A percentile compares a stretch with the other conserved stretches of the same genome.
Evolutionary conservation across 305 asterid genomes (phyloP).

Genomic region (Rubia balearica): DNA sequence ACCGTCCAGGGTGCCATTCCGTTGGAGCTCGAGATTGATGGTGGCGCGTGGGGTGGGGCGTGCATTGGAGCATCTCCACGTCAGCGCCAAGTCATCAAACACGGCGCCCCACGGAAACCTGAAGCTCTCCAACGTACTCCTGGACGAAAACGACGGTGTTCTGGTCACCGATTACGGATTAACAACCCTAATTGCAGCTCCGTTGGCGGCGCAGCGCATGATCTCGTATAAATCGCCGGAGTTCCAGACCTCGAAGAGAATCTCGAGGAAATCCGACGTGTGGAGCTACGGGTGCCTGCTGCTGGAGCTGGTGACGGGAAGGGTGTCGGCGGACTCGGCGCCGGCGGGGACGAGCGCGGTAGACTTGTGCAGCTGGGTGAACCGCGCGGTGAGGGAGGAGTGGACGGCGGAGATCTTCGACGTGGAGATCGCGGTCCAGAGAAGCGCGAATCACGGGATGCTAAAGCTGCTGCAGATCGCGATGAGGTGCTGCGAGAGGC

Average conservation of each 20-base stretch:
- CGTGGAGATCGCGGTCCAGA: conserved; percentile 53
- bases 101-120: conserved; percentile 62
- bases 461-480: conserved; percentile 57
- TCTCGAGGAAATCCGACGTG: conserved; percentile 54
- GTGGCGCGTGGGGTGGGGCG: conserved; percentile 53
- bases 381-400: conserved; percentile 82
- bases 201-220: conserved; percentile 58
- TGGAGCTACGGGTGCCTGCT: conserved; percentile 73
- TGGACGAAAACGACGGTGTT: conserved; percentile 40
- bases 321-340: conserved; percentile 22
- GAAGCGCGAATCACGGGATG: conserved; percentile 59
- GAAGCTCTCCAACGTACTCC: conserved; percentile 57
- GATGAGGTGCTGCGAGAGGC: conserved; percentile 55
- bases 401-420: conserved; percentile 92
- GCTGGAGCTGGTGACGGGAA: conserved; percentile 65
- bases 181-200: conserved; percentile 43
- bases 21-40: conserved; percentile 57
- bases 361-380: conserved; percentile 68
- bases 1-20: conserved; percentile 31
- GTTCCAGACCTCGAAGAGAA: conserved; percentile 31
- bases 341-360: conserved; percentile 34
- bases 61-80: conserved; percentile 56
- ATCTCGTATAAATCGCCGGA: conserved; percentile 58
- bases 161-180: conserved; percentile 64
- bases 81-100: conserved; percentile 28